Evolutionary conservation across 768 basidiomycete genomes (phyloP).

Genomic region (Phylloporus sp.): DNA sequence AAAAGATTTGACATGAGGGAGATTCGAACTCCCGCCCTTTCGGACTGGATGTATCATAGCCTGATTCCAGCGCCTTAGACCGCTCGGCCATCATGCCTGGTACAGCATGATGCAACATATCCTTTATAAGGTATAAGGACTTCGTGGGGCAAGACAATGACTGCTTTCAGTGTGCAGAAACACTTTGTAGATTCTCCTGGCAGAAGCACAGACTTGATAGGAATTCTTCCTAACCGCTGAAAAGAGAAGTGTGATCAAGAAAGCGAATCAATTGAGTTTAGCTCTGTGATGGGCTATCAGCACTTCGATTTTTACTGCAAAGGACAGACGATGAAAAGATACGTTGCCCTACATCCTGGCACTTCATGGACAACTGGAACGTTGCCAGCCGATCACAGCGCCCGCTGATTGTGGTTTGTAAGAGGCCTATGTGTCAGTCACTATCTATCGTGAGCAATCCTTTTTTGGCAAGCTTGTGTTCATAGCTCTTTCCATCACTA

Average conservation of each 20-base stretch:
- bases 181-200: too few species aligned
- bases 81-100: conserved; percentile 51
- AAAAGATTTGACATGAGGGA: conserved; percentile 28
- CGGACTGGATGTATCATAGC: conserved; percentile 28
- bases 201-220: too few species aligned
- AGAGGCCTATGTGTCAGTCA: not conserved
- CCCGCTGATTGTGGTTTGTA: conserved; percentile 8
- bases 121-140: too few species aligned
- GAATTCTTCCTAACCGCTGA: not conserved
- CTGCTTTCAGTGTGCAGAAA: too few species aligned
- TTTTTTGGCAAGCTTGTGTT: conserved; percentile 12
- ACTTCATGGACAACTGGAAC: too few species aligned
- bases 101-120: too few species aligned
- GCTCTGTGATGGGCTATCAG: not conserved
- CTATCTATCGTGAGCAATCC: conserved; percentile 1
- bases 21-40: conserved; percentile 34
- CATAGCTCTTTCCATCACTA: not conserved
- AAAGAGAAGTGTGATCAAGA: not conserved
- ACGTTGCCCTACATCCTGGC: not conserved
- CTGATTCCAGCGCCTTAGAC: conserved; percentile 58
- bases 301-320: not conserved
- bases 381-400: not conserved
- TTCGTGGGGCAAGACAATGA: too few species aligned
- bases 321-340: not conserved
- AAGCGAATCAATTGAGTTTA: not conserved